phyloP scores from a whole-genome alignment of 164 flowering plant genomes.

The Protea cynaroides region DNA sequence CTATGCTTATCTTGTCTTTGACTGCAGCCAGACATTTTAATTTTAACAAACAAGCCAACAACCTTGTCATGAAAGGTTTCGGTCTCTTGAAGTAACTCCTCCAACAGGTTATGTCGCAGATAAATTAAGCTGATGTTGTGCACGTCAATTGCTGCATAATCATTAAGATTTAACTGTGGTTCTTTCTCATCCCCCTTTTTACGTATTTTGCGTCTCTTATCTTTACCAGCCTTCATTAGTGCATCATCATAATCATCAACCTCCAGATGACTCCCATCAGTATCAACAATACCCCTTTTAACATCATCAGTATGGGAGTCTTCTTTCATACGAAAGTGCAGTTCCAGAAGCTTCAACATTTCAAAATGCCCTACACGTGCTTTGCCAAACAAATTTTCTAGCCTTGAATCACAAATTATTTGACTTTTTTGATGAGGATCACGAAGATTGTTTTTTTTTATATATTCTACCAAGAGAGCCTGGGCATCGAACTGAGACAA shows the following conservation, averaged over 20 bases:
- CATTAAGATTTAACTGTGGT: conserved; percentile 60
- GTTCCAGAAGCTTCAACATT: conserved; percentile 92
- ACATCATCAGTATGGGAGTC: conserved; percentile 50
- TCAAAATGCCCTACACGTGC: conserved; percentile 90
- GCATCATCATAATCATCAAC: conserved; percentile 45
- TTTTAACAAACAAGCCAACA: conserved; percentile 79
- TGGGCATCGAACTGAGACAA: conserved; percentile 80
- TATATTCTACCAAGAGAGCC: conserved; percentile 77
- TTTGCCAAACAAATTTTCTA: conserved; percentile 75
- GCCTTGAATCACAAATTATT: conserved; percentile 80
- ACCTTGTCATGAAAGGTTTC: conserved; percentile 69
- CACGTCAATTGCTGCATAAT: conserved; percentile 92
- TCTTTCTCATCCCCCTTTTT: conserved; percentile 54
- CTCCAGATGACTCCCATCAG: conserved; percentile 51
- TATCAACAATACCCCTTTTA: conserved; percentile 62
- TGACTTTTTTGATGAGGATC: conserved; percentile 87
- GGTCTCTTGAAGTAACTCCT: conserved; percentile 64
- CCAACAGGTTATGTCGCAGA: conserved; percentile 71
- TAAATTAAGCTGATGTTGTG: conserved; percentile 84
- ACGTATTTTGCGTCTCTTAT: conserved; percentile 60
- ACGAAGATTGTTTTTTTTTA: conserved; percentile 77
- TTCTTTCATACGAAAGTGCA: conserved; percentile 69
- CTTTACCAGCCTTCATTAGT: conserved; percentile 30
- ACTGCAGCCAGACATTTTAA: conserved; percentile 72
- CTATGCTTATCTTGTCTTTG: conserved; percentile 94